phyloP scores from a whole-genome alignment of 768 basidiomycete genomes.

The Russula olivacea region DNA sequence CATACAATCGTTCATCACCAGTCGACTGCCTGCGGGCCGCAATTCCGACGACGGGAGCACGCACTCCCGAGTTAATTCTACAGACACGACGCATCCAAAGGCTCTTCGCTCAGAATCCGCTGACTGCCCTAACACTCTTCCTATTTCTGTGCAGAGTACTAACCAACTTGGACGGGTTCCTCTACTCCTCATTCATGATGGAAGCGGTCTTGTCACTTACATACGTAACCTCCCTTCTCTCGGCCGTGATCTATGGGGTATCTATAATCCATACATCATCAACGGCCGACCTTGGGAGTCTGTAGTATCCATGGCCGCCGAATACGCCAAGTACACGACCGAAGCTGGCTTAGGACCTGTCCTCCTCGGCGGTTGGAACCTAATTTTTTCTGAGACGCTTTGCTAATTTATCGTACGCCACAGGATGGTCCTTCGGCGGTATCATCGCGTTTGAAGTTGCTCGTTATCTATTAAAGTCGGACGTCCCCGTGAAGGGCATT shows the following conservation, averaged over 20 bases:
- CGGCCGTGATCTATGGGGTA: conserved; percentile 52
- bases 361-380: conserved; percentile 51
- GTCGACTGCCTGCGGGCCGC: conserved; percentile 2
- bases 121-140: conserved; percentile 29
- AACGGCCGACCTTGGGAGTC: conserved; percentile 43
- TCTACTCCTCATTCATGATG: conserved; percentile 70
- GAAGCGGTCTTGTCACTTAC: conserved; percentile 55
- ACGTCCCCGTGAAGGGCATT: conserved; percentile 47
- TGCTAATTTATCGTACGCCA: neutral
- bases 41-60: neutral
- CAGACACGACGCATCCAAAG: too few species aligned
- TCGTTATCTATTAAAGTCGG: conserved; percentile 42
- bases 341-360: conserved; percentile 36
- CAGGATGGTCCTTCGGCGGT: conserved; percentile 79
- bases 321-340: conserved; percentile 43
- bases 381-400: neutral
- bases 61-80: neutral
- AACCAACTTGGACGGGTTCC: conserved; percentile 28
- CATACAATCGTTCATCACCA: conserved; percentile 32
- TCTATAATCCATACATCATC: conserved; percentile 51
- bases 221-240: conserved; percentile 44
- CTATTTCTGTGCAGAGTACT: conserved; percentile 37
- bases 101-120: neutral
- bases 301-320: conserved; percentile 46
- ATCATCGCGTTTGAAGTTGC: conserved; percentile 64